Evolutionary conservation across 768 basidiomycete species (phyloP).

Genomic region (Sarcodon sp.): DNA sequence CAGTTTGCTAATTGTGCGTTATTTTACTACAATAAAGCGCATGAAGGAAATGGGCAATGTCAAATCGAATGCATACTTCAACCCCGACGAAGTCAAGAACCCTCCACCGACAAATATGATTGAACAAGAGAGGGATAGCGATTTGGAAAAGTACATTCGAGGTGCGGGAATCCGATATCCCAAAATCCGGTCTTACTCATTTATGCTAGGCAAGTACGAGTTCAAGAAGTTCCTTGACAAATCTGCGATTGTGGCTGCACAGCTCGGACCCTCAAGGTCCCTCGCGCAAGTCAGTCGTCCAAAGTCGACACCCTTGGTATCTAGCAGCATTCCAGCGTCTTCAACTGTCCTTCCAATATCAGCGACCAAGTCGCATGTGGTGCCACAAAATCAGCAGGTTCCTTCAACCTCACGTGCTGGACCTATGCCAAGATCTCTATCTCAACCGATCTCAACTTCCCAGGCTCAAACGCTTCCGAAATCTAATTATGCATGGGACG

Average conservation of each 20-base stretch:
- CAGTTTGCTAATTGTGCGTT: background rate
- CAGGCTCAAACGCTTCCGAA: conserved; percentile 4
- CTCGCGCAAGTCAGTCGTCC: conserved; percentile 8
- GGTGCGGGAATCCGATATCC: conserved; percentile 23
- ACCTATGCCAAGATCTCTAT: conserved; percentile 12
- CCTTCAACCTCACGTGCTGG: conserved; percentile 4
- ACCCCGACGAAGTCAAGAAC: conserved; percentile 71
- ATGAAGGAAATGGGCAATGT: conserved; percentile 78
- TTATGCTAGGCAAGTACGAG: conserved; percentile 58
- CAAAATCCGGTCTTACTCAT: background rate
- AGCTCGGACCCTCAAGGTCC: conserved; percentile 18
- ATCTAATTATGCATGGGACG: conserved; percentile 7
- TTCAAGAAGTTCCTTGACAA: conserved; percentile 29
- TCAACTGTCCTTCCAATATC: conserved; percentile 1
- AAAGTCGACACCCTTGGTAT: conserved; percentile 8
- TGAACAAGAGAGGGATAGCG: conserved; percentile 74
- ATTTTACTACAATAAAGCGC: conserved; percentile 24
- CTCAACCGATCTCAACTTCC: conserved; percentile 19
- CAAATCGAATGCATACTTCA: conserved; percentile 68
- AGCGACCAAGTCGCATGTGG: conserved; percentile 6
- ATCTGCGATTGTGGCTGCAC: conserved; percentile 14
- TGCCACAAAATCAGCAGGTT: background rate
- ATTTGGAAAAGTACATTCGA: conserved; percentile 85
- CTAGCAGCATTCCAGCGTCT: conserved; percentile 1
- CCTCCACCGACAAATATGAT: conserved; percentile 76